These are phyloP conservation scores for Golovinomyces cichoracearum DNA, from an alignment of 2,329 filamentous ascomycete species.

Conservation along the genomic window DNA sequence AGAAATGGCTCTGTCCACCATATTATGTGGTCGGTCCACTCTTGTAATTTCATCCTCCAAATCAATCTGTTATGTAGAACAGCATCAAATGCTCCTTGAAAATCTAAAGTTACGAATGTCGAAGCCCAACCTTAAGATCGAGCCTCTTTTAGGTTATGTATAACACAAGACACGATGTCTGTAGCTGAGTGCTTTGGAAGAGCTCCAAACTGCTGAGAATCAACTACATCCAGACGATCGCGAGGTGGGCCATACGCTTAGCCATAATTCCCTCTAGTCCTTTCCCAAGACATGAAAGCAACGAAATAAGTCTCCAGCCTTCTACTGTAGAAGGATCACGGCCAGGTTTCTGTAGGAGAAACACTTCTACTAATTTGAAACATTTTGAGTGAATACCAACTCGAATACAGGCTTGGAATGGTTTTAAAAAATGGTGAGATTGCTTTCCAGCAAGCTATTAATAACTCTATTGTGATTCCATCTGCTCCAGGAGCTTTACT, in stretches of 20 bases:
- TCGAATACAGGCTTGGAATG: neutral
- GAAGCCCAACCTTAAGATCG: neutral
- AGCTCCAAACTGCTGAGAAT: neutral
- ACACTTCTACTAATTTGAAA: neutral
- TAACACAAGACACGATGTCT: neutral
- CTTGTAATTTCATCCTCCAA: neutral
- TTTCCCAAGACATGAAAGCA: neutral
- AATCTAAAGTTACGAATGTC: neutral
- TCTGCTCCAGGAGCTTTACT: neutral
- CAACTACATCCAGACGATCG: neutral
- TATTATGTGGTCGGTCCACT: neutral
- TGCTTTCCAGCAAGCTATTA: neutral
- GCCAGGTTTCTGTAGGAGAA: neutral
- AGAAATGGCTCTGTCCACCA: neutral
- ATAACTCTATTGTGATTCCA: neutral
- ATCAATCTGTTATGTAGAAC: neutral
- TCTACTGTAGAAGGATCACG: neutral
- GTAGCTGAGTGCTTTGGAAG: neutral
- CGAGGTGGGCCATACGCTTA: neutral
- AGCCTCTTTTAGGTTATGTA: neutral
- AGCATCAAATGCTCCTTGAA: neutral
- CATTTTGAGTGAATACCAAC: neutral
- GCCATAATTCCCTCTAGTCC: neutral
- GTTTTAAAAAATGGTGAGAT: neutral
- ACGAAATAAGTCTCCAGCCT: neutral